A percentile compares a stretch with the other conserved stretches of the same genome.
Conservation (phyloP, 2,329 filamentous ascomycete species). For the Mariannaea sp. region DNA sequence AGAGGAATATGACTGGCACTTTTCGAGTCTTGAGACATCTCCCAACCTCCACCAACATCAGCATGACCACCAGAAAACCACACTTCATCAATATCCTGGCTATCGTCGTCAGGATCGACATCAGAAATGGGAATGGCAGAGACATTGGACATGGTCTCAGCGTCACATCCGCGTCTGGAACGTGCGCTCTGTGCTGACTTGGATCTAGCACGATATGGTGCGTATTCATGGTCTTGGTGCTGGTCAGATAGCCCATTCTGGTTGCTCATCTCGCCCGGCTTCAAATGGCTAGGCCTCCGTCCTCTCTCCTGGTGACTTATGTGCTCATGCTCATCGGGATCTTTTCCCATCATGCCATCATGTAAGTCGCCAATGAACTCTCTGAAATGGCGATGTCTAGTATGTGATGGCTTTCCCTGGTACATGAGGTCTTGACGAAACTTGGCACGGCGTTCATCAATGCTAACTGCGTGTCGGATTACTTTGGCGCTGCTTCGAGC, state of each 20-base stretch:
- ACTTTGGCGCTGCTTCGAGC: slow-evolving; percentile 62
- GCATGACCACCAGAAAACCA: slow-evolving; percentile 82
- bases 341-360: slow-evolving; percentile 11
- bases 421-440: slow-evolving; percentile 73
- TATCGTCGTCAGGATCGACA: slow-evolving; percentile 48
- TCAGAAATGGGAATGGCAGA: slow-evolving; percentile 39
- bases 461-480: slow-evolving; percentile 71
- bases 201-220: slow-evolving; percentile 50
- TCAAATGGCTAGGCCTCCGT: slow-evolving; percentile 22
- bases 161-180: slow-evolving; percentile 23
- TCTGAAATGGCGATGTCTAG: slow-evolving; percentile 30
- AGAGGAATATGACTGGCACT: slow-evolving; percentile 70
- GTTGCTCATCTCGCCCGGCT: slow-evolving; percentile 18
- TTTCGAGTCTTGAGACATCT: slow-evolving; percentile 59
- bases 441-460: slow-evolving; percentile 73
- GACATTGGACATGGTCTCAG: slow-evolving; percentile 38
- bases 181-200: slow-evolving; percentile 42
- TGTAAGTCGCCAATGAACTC: slow-evolving; percentile 33
- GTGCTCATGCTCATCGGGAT: not conserved
- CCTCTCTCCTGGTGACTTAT: slow-evolving; percentile 21
- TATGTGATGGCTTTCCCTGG: slow-evolving; percentile 43
- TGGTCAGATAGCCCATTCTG: slow-evolving; percentile 10
- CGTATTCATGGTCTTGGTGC: slow-evolving; percentile 36
- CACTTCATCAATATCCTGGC: slow-evolving; percentile 78
- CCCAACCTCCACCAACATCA: slow-evolving; percentile 80